Percentiles rank a stretch among this genome's conserved stretches.
These are phyloP conservation scores for Thalassiosira exigua DNA, from an alignment of 352 stramenopile species.

Conservation along the genomic window DNA sequence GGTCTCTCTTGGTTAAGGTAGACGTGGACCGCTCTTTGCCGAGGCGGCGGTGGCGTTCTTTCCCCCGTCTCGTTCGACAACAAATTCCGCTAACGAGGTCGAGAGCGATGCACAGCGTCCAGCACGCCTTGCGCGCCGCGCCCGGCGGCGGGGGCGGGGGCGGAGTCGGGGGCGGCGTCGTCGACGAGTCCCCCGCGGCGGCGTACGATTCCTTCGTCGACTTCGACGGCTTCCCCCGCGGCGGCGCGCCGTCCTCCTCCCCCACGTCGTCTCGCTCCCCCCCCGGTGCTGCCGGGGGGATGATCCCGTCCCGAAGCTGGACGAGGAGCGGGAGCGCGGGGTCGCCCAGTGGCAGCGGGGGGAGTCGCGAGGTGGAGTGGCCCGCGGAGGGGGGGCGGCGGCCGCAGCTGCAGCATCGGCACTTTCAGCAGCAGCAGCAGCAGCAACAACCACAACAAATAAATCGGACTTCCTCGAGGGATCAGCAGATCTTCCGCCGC, in stretches of 20 bases:
- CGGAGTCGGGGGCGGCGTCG: not conserved
- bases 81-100: too few species aligned
- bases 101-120: too few species aligned
- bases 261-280: not conserved
- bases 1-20: too few species aligned
- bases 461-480: slow-evolving; percentile 9
- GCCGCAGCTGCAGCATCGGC: not conserved
- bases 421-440: slow-evolving; percentile 9
- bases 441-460: not conserved
- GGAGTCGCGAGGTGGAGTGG: not conserved
- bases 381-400: not conserved
- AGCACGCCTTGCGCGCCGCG: too few species aligned
- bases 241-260: not conserved
- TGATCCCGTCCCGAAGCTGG: too few species aligned
- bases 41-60: too few species aligned
- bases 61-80: too few species aligned
- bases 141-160: too few species aligned
- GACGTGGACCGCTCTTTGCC: too few species aligned
- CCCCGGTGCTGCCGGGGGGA: not conserved
- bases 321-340: not conserved
- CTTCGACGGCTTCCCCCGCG: slow-evolving; percentile 2
- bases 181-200: not conserved
- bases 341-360: not conserved
- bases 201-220: slow-evolving; percentile 18
- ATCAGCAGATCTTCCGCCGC: slow-evolving; percentile 56